Percentiles rank a stretch among this genome's conserved stretches.
phyloP scores from a whole-genome alignment of 148 eudicot genomes.

The Tetragonia tetragonoides region DNA sequence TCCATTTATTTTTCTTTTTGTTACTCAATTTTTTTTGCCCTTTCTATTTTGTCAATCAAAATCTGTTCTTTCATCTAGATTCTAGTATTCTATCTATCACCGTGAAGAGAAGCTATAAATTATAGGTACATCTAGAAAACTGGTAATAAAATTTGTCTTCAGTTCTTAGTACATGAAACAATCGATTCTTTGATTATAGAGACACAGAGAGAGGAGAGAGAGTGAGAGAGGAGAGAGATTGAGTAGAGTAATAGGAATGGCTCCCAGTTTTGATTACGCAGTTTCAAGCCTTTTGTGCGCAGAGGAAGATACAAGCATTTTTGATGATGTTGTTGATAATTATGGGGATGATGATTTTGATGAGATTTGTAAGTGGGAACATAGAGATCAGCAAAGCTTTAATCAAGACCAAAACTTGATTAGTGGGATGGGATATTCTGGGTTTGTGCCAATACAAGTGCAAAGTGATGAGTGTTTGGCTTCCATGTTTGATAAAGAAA shows the following conservation, averaged over 20 bases:
- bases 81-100: background rate
- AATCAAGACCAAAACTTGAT: slow-evolving; percentile 27
- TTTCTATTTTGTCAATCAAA: background rate
- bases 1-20: slow-evolving; percentile 17
- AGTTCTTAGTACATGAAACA: slow-evolving; percentile 18
- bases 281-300: slow-evolving; percentile 58
- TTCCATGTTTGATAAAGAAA: slow-evolving; percentile 48
- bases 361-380: slow-evolving; percentile 33
- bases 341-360: slow-evolving; percentile 31
- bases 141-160: background rate
- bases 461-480: slow-evolving; percentile 54
- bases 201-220: slow-evolving; percentile 2
- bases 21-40: background rate
- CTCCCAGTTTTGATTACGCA: slow-evolving; percentile 55
- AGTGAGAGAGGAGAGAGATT: background rate
- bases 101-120: background rate
- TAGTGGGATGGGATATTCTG: slow-evolving; percentile 27
- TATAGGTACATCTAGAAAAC: background rate
- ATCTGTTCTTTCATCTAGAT: slow-evolving; percentile 14
- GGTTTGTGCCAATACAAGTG: slow-evolving; percentile 27
- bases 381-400: slow-evolving; percentile 13
- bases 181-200: slow-evolving; percentile 23
- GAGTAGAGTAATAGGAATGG: slow-evolving; percentile 34
- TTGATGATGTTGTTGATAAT: slow-evolving; percentile 42
- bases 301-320: slow-evolving; percentile 48